These are phyloP conservation scores for Xylaria grammica DNA, from an alignment of 495 filamentous ascomycete genomes.

Conservation along the genomic window DNA sequence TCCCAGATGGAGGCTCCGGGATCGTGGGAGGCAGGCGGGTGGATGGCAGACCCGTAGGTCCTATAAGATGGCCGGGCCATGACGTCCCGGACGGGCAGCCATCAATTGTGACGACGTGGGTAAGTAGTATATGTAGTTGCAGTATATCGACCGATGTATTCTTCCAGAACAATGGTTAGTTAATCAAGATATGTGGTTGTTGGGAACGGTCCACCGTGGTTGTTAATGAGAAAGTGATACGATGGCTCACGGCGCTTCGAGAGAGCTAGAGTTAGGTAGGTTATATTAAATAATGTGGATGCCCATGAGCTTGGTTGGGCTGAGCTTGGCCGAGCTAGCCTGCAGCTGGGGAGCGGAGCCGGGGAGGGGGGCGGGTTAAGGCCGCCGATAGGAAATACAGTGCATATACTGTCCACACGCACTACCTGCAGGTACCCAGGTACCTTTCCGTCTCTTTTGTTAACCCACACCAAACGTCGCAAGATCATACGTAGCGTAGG, in stretches of 20 bases:
- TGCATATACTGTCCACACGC: neutral
- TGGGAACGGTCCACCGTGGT: too few relatives aligned
- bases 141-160: neutral
- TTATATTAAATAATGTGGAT: neutral
- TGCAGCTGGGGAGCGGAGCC: too few relatives aligned
- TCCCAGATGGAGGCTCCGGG: slow-evolving; percentile 39
- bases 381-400: neutral
- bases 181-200: too few relatives aligned
- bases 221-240: too few relatives aligned
- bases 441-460: too few relatives aligned
- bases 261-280: too few relatives aligned
- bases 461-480: too few relatives aligned
- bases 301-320: slow-evolving; percentile 9
- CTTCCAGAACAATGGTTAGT: neutral
- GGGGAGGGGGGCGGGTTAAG: neutral
- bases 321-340: slow-evolving; percentile 7
- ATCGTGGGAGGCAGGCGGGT: slow-evolving; percentile 25
- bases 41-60: slow-evolving; percentile 35
- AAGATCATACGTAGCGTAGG: too few relatives aligned
- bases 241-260: too few relatives aligned
- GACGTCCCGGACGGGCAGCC: slow-evolving; percentile 34
- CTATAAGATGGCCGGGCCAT: slow-evolving; percentile 46
- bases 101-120: slow-evolving; percentile 27
- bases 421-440: too few relatives aligned
- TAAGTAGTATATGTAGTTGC: too few relatives aligned